Evolutionary conservation across 2,329 filamentous ascomycete species (phyloP).

Genomic region (Colletotrichum noveboracense): DNA sequence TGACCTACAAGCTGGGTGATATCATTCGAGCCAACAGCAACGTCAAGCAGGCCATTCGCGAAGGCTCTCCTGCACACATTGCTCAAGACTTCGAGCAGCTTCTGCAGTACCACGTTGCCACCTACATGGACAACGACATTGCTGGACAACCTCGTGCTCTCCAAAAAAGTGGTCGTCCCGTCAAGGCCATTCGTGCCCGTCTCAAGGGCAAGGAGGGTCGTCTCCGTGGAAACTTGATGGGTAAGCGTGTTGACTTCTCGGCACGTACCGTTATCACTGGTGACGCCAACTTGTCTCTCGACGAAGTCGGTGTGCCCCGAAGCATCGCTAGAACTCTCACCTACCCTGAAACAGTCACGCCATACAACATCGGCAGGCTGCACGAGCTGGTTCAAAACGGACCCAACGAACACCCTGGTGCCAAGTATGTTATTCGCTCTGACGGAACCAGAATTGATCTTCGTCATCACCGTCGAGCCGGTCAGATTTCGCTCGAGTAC

Average conservation of each 20-base stretch:
- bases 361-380: constrained; percentile 95
- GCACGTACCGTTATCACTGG: constrained; percentile 99
- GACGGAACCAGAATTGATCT: constrained; percentile 95
- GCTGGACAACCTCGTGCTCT: constrained; percentile 92
- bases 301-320: constrained; percentile 95
- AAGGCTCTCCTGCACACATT: constrained; percentile 91
- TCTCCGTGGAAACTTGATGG: constrained; percentile 98
- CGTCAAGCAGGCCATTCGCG: constrained; percentile 86
- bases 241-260: constrained; percentile 98
- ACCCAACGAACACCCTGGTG: constrained; percentile 92
- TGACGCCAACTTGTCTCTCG: constrained; percentile 93
- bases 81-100: constrained; percentile 89
- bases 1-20: constrained; percentile 98
- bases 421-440: constrained; percentile 93
- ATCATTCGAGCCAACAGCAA: constrained; percentile 98
- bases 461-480: constrained; percentile 87
- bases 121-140: constrained; percentile 99
- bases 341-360: constrained; percentile 96
- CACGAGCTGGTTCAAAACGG: constrained; percentile 91
- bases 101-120: constrained; percentile 97
- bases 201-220: constrained; percentile 99
- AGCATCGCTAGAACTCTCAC: constrained; percentile 93
- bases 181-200: constrained; percentile 95
- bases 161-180: constrained; percentile 94
- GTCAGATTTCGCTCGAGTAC: constrained; percentile 86